Evolutionary conservation across 2,329 filamentous ascomycete species (phyloP).

Genomic region (Aspergillus ibericus): DNA sequence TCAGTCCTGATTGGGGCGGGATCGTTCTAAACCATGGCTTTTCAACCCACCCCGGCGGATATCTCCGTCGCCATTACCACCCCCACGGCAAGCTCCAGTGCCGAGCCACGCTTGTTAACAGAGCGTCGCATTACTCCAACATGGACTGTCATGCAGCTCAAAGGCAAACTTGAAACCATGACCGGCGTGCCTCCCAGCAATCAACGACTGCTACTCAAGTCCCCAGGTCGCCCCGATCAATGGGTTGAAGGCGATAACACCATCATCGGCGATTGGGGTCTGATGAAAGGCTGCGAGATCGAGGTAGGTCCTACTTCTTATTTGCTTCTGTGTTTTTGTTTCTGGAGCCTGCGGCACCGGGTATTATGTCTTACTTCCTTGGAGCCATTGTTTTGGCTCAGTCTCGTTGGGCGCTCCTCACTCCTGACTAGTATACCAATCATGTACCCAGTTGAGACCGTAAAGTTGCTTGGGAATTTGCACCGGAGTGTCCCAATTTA

Average conservation of each 20-base stretch:
- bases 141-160: conserved; percentile 84
- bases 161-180: conserved; percentile 84
- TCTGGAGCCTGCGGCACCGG: not conserved
- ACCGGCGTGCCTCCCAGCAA: conserved; percentile 82
- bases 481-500: not conserved
- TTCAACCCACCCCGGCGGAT: conserved; percentile 40
- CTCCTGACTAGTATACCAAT: too few species aligned
- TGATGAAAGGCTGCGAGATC: conserved; percentile 45
- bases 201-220: conserved; percentile 73
- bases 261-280: conserved; percentile 54
- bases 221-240: conserved; percentile 59
- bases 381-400: not conserved
- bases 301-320: conserved; percentile 33
- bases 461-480: too few species aligned
- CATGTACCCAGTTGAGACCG: too few species aligned
- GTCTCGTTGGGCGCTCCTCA: too few species aligned
- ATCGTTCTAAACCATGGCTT: conserved; percentile 28
- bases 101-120: conserved; percentile 55
- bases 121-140: conserved; percentile 90
- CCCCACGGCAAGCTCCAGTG: conserved; percentile 15
- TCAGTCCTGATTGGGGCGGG: not conserved
- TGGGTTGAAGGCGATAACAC: conserved; percentile 71
- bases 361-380: not conserved
- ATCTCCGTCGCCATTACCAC: conserved; percentile 43
- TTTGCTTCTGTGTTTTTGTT: not conserved